phyloP scores from a whole-genome alignment of 140 eudicot genomes.

The Ambrosia hybrid region DNA sequence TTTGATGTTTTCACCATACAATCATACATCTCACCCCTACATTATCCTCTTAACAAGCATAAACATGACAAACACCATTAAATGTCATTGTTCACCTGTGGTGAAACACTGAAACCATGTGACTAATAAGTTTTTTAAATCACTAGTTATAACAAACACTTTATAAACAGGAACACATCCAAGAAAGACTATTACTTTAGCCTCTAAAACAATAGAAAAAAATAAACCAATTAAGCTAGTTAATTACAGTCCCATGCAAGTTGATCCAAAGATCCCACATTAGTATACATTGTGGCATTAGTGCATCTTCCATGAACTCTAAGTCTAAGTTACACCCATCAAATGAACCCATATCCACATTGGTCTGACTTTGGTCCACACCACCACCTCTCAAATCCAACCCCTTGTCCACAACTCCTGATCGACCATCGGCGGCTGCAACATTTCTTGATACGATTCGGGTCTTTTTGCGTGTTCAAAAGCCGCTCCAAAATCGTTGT shows the following conservation, averaged over 20 bases:
- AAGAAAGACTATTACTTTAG: conserved; percentile 14
- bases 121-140: conserved; percentile 1
- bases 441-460: conserved; percentile 29
- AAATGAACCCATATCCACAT: conserved; percentile 33
- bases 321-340: conserved; percentile 64
- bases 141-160: conserved; percentile 12
- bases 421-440: conserved; percentile 26
- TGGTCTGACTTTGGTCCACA: conserved; percentile 20
- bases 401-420: conserved; percentile 39
- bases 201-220: conserved; percentile 24
- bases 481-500: conserved; percentile 14
- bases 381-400: conserved; percentile 25
- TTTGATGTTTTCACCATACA: neutral
- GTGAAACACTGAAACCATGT: neutral
- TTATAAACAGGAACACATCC: conserved; percentile 21
- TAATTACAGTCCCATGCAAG: conserved; percentile 72
- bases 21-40: too few species aligned
- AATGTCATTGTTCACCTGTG: neutral
- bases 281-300: conserved; percentile 53
- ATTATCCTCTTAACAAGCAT: too few species aligned
- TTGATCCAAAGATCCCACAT: conserved; percentile 55
- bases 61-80: too few species aligned
- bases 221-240: conserved; percentile 23
- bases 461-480: conserved; percentile 27
- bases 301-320: conserved; percentile 73